Evolutionary conservation across 202 grass and related monocot genomes (phyloP).

Genomic region (Setaria viridis): DNA sequence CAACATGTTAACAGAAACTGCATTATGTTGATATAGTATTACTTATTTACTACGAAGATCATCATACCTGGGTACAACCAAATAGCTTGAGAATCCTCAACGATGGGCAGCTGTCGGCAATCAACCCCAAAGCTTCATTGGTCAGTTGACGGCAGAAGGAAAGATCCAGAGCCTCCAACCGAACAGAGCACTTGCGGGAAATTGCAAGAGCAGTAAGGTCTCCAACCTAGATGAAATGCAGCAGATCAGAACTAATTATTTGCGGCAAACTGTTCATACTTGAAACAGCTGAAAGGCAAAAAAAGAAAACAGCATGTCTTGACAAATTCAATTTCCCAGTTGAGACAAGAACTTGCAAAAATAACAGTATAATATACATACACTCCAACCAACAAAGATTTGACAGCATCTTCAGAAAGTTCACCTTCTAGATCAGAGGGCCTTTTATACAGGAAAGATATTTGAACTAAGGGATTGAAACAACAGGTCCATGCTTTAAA

Average conservation of each 20-base stretch:
- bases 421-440: background rate
- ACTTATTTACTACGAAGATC: conserved; percentile 5
- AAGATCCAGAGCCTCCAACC: conserved; percentile 78
- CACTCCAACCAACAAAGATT: conserved; percentile 8
- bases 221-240: conserved; percentile 60
- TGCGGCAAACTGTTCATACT: background rate
- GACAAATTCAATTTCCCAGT: conserved; percentile 1
- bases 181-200: conserved; percentile 56
- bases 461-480: background rate
- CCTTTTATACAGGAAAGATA: background rate
- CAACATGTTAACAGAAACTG: background rate
- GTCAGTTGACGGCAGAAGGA: conserved; percentile 89
- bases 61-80: conserved; percentile 90
- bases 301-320: background rate
- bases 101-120: conserved; percentile 70
- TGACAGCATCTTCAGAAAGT: background rate
- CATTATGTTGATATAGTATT: background rate
- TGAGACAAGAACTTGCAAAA: background rate
- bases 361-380: background rate
- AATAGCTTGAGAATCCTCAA: conserved; percentile 84
- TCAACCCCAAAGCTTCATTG: conserved; percentile 83
- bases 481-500: background rate
- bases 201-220: conserved; percentile 83
- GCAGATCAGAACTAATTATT: background rate
- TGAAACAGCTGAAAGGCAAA: conserved; percentile 25